Evolutionary conservation across 768 basidiomycete genomes (phyloP), one percentile per base, ranked within the genome.

Genomic region (Collybia sordida): DNA sequence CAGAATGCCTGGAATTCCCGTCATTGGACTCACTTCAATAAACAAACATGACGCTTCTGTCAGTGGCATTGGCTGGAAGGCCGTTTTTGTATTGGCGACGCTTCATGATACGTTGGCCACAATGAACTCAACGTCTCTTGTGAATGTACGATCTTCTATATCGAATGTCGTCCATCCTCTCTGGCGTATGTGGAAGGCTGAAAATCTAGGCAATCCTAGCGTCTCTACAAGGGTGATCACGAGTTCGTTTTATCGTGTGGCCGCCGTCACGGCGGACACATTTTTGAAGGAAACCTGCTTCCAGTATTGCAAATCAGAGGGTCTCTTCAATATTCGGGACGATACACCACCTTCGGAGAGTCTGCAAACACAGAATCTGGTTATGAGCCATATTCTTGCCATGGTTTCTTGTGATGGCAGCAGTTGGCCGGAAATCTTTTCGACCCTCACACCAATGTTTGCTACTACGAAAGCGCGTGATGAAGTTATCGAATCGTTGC

Each of bases 211-310:
- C 6, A 25, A 47, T 31, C 36, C 7, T 45, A 48, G n/a, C 18
- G 49, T 58, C 2, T 64, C 78, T 6, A 60, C 68, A n/a, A 71
- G 71, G 18, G 66, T 67, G 6, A 63, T 80, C 28, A 54, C 70
- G 4, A 63, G 70, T 5, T 62, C 76, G 1, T 81, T 83, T 57
- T 62, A 83, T 24, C 75, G 67, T 38, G 57, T 82, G 25, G 70
- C 80, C 6, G 70, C 63, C 14, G 50, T 59, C n/a, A 62, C 73
- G 5, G 57, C 52, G 4, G 78, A 82, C 46, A 57, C 47, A 0
- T 52, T 61, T 7, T 55, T 83, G 9, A 62, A 67, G 27, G 60
- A 66, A 4, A 69, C 56, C 2, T 79, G 75, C 51, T 60, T 58
- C 39, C 64, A 57, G 9, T 70, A 71, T 43, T 69, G 63, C 51